Conservation (phyloP, 805 yeast genomes). For the Starmerella potacharoeniae region DNA sequence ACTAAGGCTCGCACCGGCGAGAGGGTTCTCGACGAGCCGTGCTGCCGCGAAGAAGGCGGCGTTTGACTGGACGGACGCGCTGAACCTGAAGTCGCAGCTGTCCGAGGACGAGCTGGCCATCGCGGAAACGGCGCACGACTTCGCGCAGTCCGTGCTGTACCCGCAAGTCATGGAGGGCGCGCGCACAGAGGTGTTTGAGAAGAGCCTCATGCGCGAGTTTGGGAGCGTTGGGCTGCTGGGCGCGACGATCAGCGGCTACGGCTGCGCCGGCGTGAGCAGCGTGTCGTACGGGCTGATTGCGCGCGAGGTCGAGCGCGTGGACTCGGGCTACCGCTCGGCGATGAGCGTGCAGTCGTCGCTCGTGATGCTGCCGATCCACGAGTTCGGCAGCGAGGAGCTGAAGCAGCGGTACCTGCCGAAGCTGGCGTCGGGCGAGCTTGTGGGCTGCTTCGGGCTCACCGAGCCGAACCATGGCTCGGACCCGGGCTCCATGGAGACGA, state of each 20-base stretch:
- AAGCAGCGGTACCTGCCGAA: constrained; percentile 33
- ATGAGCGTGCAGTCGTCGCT: constrained; percentile 37
- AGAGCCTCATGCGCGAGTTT: constrained; percentile 30
- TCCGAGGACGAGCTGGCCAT: constrained; percentile 34
- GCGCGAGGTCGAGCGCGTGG: constrained; percentile 36
- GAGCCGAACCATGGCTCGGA: constrained; percentile 57
- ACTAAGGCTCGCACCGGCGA: neutral
- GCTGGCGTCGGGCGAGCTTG: constrained; percentile 34
- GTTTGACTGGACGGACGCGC: constrained; percentile 33
- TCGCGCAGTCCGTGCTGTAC: constrained; percentile 30
- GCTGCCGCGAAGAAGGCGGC: neutral
- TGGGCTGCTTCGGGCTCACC: constrained; percentile 54
- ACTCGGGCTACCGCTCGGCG: constrained; percentile 36
- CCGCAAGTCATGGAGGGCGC: constrained; percentile 34
- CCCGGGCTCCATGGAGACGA: constrained; percentile 47
- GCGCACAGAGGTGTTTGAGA: constrained; percentile 32
- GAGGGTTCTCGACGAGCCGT: constrained; percentile 3
- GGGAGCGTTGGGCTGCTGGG: constrained; percentile 36
- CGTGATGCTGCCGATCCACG: constrained; percentile 35
- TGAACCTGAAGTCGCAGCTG: constrained; percentile 27
- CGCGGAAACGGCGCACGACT: constrained; percentile 30
- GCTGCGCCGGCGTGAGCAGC: constrained; percentile 35
- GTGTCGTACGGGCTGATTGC: constrained; percentile 37
- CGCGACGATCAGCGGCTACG: constrained; percentile 34
- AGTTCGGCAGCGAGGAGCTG: constrained; percentile 33